Evolutionary conservation across 2,329 filamentous ascomycete species (phyloP).

Genomic region (Colletotrichum euphorbiae): DNA sequence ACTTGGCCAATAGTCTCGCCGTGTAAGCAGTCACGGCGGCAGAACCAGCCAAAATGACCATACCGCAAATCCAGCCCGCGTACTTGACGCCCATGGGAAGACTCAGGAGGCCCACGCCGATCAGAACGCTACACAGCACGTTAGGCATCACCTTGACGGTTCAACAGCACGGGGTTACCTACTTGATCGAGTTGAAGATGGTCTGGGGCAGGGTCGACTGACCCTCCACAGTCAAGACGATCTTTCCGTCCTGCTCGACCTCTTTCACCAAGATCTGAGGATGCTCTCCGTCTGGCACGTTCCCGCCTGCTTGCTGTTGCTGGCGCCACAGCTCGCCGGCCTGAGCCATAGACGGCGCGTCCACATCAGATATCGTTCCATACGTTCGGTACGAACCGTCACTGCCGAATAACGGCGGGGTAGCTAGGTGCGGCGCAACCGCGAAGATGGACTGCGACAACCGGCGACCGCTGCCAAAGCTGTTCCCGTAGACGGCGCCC

Average conservation of each 20-base stretch:
- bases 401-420: conserved; percentile 77
- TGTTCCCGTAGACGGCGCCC: conserved; percentile 47
- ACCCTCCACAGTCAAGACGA: conserved; percentile 86
- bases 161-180: conserved; percentile 37
- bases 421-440: conserved; percentile 70
- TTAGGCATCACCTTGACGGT: conserved; percentile 1
- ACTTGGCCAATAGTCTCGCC: conserved; percentile 85
- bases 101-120: conserved; percentile 89
- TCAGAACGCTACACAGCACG: conserved; percentile 69
- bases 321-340: conserved; percentile 64
- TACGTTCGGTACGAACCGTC: conserved; percentile 70
- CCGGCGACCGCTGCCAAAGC: conserved; percentile 47
- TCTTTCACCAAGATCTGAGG: conserved; percentile 89
- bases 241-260: conserved; percentile 87
- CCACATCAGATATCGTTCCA: conserved; percentile 62
- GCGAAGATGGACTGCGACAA: conserved; percentile 64
- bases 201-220: conserved; percentile 97
- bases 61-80: conserved; percentile 87
- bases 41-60: conserved; percentile 78
- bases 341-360: conserved; percentile 61
- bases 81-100: conserved; percentile 89
- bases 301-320: conserved; percentile 62
- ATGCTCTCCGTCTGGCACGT: conserved; percentile 66
- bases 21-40: conserved; percentile 87
- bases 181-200: conserved; percentile 94